Evolutionary conservation across 306 rosid species (phyloP).

Genomic region (Acacia acuminata): DNA sequence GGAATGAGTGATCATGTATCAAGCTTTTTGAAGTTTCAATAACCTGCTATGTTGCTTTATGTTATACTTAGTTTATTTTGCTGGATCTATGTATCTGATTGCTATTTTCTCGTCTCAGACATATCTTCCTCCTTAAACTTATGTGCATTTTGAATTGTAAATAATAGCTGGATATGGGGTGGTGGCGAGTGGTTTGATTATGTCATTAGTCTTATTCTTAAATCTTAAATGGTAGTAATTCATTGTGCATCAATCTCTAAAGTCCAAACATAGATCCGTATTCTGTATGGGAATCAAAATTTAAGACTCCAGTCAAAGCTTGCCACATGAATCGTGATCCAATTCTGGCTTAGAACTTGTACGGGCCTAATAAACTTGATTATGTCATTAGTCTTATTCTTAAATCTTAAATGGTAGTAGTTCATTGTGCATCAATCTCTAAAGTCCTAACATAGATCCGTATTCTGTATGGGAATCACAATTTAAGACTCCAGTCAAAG

Average conservation of each 20-base stretch:
- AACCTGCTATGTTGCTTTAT: conserved; percentile 26
- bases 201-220: conserved; percentile 12
- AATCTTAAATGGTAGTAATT: not conserved
- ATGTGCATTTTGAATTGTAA: conserved; percentile 45
- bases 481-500: no score
- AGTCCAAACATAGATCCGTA: not conserved
- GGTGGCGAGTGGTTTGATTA: conserved; percentile 25
- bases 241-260: not conserved
- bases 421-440: no score
- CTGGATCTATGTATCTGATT: conserved; percentile 30
- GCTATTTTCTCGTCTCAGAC: conserved; percentile 23
- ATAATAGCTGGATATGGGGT: conserved; percentile 41
- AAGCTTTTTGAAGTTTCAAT: not conserved
- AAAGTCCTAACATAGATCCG: no score
- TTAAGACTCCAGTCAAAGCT: no score
- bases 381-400: no score
- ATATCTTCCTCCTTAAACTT: conserved; percentile 16
- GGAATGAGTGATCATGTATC: conserved; percentile 48
- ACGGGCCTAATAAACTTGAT: no score
- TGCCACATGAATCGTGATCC: no score
- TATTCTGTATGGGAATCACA: no score
- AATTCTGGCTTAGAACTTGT: no score
- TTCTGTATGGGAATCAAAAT: not conserved
- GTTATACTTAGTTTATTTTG: conserved; percentile 30
- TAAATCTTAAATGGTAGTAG: no score